A percentile compares a stretch with the other conserved stretches of the same genome.
Conservation (phyloP, 23 red algal genomes). For the Cyanidioschyzon merolae region DNA sequence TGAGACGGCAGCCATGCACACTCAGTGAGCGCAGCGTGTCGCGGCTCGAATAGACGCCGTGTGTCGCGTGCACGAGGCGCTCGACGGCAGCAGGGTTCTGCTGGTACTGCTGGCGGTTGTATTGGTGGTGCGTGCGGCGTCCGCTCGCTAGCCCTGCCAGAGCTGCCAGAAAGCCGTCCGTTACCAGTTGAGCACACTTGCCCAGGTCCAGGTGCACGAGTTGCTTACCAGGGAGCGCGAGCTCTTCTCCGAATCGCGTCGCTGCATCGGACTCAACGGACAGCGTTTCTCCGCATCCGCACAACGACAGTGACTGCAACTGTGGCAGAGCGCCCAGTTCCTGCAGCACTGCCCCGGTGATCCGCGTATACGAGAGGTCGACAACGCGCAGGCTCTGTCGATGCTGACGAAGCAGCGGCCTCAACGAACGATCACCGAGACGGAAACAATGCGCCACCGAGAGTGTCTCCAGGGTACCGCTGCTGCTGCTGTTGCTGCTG, state of each 20-base stretch:
- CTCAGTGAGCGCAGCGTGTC: conserved; percentile 3
- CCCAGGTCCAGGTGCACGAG: neutral
- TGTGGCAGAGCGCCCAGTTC: neutral
- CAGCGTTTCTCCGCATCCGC: conserved; percentile 2
- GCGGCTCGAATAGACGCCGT: neutral
- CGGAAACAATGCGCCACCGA: conserved; percentile 1
- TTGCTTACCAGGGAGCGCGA: neutral
- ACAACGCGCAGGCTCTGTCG: neutral
- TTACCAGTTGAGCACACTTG: neutral
- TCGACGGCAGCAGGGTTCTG: neutral
- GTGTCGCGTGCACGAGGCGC: too few relatives aligned
- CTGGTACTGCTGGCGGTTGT: neutral
- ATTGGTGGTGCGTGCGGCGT: neutral
- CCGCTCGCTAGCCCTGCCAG: neutral
- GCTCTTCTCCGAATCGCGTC: neutral
- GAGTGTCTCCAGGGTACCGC: conserved; percentile 10
- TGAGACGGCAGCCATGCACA: conserved; percentile 1
- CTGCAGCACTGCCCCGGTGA: neutral
- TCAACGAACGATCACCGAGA: conserved; percentile 8
- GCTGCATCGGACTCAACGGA: neutral
- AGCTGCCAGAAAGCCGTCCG: conserved; percentile 2
- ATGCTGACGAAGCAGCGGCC: neutral
- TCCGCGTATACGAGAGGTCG: neutral
- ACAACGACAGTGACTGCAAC: neutral
- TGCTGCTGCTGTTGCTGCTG: neutral